Base-by-base conservation (phyloP, 805 yeast species). In the Zygosaccharomyces lentus region DNA sequence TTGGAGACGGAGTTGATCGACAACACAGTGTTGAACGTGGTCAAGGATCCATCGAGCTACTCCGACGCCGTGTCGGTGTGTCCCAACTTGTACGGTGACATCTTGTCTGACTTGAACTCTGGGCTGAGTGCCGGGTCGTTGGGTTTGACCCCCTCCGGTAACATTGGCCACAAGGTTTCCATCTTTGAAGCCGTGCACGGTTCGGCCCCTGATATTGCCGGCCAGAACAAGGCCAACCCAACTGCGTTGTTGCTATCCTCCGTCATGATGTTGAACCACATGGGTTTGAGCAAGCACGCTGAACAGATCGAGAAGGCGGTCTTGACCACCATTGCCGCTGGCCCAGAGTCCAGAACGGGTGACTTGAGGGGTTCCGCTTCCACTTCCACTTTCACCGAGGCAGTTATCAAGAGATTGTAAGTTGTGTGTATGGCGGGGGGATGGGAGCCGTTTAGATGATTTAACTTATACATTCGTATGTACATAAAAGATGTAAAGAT, bases 111-210 rank as follows among this genome's bases (percentile, higher is more conserved):
- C 72, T 77, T 93, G 71, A 88, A 96, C 59, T 87, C 96, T 49
- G 99, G 99, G 74, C 78, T 93, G 65, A 62, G 68, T 43, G 95
- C 95, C 57, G 99, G 99, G 69, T 98, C 99, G 67, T 81, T 91
- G 65, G 99, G 99, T 74, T 81, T 93, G 70, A 93, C 99, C 52
- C 99, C 99, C 57, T 88, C 96, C 50, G 99, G 96, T 70, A 93
- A 93, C 82, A 93, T 93, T 90, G 99, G 99, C 77, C 87, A 88
- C 78, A 84, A 87, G 69, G 96, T 91, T 54, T 88, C 97, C 47
- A 91, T 93, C 68, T 93, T 93, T 70, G 99, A 93, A 81, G 99
- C 99, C 55, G 99, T 93, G 65, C 99, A 93, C 72, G 99, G 99
- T 70, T 90, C 98, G 48, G 99, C 99, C 54, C 99, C 99, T 61